Evolutionary conservation across 2,329 filamentous ascomycete species (phyloP).

Genomic region (Pseudogymnoascus sp.): DNA sequence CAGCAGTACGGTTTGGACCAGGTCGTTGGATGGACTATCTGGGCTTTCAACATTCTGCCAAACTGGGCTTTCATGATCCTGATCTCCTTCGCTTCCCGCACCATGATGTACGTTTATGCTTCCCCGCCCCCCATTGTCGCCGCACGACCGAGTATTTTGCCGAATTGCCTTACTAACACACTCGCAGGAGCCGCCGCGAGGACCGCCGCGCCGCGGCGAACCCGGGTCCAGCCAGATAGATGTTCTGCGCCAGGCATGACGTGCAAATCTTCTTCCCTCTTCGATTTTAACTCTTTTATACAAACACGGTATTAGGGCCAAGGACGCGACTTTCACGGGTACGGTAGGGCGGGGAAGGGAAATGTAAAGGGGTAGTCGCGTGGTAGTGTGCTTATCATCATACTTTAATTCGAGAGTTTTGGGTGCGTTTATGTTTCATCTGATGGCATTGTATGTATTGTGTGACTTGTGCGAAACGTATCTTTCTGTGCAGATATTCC

Average conservation of each 20-base stretch:
- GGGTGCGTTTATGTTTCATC: not conserved
- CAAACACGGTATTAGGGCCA: not conserved
- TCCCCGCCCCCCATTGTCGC: too few relatives aligned
- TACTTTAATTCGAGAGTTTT: not conserved
- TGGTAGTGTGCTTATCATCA: not conserved
- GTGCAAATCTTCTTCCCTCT: not conserved
- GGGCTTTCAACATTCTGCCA: slow-evolving; percentile 57
- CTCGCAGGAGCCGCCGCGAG: not conserved
- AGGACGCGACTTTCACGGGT: not conserved
- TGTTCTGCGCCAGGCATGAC: not conserved
- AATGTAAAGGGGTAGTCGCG: not conserved
- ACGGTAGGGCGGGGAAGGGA: not conserved
- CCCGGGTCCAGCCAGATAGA: not conserved
- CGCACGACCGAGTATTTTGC: not conserved
- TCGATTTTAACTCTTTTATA: slow-evolving; percentile 4
- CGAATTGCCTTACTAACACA: not conserved
- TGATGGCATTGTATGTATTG: not conserved
- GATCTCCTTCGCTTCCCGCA: slow-evolving; percentile 65
- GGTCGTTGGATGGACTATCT: slow-evolving; percentile 61
- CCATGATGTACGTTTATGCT: slow-evolving; percentile 58
- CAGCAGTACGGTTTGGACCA: slow-evolving; percentile 54
- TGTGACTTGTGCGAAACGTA: not conserved
- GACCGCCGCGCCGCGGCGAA: not conserved
- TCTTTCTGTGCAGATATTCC: too few relatives aligned
- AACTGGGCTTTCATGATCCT: slow-evolving; percentile 74